Conservation (phyloP, 2,329 filamentous ascomycete species). For the Hawksworthiomyces lignivorus region DNA sequence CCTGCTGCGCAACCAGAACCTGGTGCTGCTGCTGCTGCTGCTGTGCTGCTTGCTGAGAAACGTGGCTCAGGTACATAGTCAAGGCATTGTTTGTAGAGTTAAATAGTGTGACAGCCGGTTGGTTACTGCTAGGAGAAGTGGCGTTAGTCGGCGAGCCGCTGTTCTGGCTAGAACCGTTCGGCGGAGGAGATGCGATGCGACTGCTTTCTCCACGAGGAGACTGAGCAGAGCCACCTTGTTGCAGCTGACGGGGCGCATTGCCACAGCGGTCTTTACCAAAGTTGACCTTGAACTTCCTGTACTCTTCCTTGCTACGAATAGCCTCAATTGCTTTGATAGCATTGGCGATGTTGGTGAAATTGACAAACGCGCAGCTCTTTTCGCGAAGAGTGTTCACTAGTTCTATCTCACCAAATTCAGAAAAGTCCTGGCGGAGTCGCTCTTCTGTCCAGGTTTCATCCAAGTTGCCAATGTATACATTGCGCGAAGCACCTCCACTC, state of each 20-base stretch:
- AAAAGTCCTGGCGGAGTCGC: slow-evolving; percentile 89
- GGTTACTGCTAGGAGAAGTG: slow-evolving; percentile 21
- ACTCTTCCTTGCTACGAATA: slow-evolving; percentile 88
- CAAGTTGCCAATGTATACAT: slow-evolving; percentile 96
- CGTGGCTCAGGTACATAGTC: slow-evolving; percentile 86
- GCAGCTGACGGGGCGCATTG: slow-evolving; percentile 85
- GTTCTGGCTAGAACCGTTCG: slow-evolving; percentile 53
- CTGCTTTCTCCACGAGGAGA: slow-evolving; percentile 59
- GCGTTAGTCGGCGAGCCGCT: slow-evolving; percentile 48
- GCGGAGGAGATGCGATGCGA: slow-evolving; percentile 50
- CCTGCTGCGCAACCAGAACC: slow-evolving; percentile 66
- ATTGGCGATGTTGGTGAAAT: slow-evolving; percentile 99
- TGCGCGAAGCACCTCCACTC: slow-evolving; percentile 92
- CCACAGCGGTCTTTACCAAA: slow-evolving; percentile 98
- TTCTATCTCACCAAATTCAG: slow-evolving; percentile 96
- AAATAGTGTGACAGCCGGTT: slow-evolving; percentile 62
- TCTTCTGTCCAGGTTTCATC: slow-evolving; percentile 98
- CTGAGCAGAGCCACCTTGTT: slow-evolving; percentile 37
- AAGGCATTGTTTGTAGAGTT: slow-evolving; percentile 81
- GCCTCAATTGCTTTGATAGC: slow-evolving; percentile 99
- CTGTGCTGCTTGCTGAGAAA: slow-evolving; percentile 63
- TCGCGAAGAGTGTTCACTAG: slow-evolving; percentile 92
- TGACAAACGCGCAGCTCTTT: slow-evolving; percentile 99
- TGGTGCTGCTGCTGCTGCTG: slow-evolving; percentile 71
- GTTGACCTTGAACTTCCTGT: slow-evolving; percentile 98